Evolutionary conservation across 495 filamentous ascomycete genomes (phyloP).

Genomic region (Bombardia bombarda): DNA sequence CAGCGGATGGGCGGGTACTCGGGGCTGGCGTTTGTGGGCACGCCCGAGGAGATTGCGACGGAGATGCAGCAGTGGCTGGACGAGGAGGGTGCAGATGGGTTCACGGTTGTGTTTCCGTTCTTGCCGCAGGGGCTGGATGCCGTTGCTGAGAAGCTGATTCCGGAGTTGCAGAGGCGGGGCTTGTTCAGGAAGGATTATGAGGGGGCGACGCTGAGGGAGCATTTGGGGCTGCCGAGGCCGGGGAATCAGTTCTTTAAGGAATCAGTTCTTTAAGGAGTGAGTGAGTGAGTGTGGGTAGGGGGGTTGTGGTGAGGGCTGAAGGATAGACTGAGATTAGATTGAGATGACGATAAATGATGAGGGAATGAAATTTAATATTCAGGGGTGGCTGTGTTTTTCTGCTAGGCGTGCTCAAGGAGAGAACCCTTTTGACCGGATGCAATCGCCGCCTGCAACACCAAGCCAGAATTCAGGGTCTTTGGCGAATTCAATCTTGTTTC

Average conservation of each 20-base stretch:
- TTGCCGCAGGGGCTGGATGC: slow-evolving; percentile 46
- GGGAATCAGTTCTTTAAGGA: neutral
- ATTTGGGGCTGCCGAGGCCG: slow-evolving; percentile 17
- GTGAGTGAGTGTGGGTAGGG: no score
- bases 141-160: slow-evolving; percentile 38
- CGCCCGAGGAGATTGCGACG: slow-evolving; percentile 39
- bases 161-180: slow-evolving; percentile 43
- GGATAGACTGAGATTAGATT: no score
- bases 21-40: slow-evolving; percentile 45
- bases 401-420: no score
- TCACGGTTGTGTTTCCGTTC: slow-evolving; percentile 36
- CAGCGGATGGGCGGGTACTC: slow-evolving; percentile 43
- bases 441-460: no score
- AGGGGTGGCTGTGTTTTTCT: no score
- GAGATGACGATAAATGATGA: no score
- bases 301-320: no score
- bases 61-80: slow-evolving; percentile 40
- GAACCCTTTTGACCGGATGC: no score
- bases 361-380: no score
- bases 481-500: no score
- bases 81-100: slow-evolving; percentile 38
- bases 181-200: slow-evolving; percentile 42
- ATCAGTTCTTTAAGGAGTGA: no score
- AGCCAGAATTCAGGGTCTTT: no score
- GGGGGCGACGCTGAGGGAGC: slow-evolving; percentile 37